A percentile compares a stretch with the other conserved stretches of the same genome.
These are phyloP conservation scores for Artemisia tridentata DNA, from an alignment of 129 eudicot genomes.

Conservation along the genomic window DNA sequence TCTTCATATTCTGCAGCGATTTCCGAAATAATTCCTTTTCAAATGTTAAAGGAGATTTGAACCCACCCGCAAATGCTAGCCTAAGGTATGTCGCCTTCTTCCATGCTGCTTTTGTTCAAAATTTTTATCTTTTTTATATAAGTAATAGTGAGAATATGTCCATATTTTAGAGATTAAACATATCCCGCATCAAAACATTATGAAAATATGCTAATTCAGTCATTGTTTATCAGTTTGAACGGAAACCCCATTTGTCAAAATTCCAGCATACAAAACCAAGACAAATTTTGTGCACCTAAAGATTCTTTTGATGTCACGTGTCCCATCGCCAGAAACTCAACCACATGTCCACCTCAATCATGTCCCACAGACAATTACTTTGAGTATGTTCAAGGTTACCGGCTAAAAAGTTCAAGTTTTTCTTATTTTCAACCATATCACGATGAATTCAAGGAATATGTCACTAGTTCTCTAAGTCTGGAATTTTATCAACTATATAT, in stretches of 20 bases:
- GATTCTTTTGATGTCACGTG: slow-evolving; percentile 28
- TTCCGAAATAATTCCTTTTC: slow-evolving; percentile 57
- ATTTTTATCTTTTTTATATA: background rate
- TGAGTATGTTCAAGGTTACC: slow-evolving; percentile 64
- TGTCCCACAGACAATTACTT: slow-evolving; percentile 54
- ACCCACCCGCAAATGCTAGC: slow-evolving; percentile 66
- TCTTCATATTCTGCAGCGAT: slow-evolving; percentile 50
- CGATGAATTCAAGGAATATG: slow-evolving; percentile 46
- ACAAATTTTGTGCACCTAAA: slow-evolving; percentile 49
- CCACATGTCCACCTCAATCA: slow-evolving; percentile 50
- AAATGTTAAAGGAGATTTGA: slow-evolving; percentile 49
- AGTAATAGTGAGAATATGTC: background rate
- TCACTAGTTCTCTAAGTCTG: slow-evolving; percentile 48
- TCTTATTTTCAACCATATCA: slow-evolving; percentile 63
- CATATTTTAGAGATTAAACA: background rate
- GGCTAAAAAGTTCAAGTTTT: slow-evolving; percentile 87
- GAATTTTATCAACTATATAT: slow-evolving; percentile 58
- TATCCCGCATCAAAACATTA: background rate
- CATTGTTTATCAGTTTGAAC: slow-evolving; percentile 45
- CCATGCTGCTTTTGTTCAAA: background rate
- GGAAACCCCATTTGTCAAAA: slow-evolving; percentile 72
- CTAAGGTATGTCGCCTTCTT: slow-evolving; percentile 47
- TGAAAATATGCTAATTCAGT: slow-evolving; percentile 4
- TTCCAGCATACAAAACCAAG: slow-evolving; percentile 45
- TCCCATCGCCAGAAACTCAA: slow-evolving; percentile 26